Conservation (phyloP, 1,284 basidiomycete genomes). For the Chalciporus sp. region DNA sequence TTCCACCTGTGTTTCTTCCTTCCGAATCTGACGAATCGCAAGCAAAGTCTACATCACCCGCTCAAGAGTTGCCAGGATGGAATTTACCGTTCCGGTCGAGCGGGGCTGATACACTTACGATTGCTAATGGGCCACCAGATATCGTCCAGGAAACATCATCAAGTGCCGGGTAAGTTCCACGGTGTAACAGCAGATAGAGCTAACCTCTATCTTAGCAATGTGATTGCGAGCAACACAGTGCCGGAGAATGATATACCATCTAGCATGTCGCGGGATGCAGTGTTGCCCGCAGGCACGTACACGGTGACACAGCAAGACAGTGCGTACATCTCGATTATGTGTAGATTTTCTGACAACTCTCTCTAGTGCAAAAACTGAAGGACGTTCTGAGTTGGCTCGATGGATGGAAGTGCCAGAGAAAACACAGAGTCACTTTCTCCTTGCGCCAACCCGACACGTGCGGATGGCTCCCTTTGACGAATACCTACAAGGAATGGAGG, state of each 20-base stretch:
- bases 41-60: constrained; percentile 40
- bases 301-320: not conserved
- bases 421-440: not conserved
- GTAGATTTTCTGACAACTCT: not conserved
- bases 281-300: not conserved
- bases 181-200: too few relatives aligned
- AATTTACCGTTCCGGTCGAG: constrained; percentile 39
- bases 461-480: constrained; percentile 1
- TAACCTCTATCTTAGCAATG: not conserved
- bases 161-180: not conserved
- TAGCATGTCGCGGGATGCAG: not conserved
- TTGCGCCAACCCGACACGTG: constrained; percentile 5
- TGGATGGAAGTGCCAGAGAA: not conserved
- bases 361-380: not conserved
- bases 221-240: not conserved
- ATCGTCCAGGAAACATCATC: too few relatives aligned
- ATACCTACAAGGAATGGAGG: constrained; percentile 1
- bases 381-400: not conserved
- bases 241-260: not conserved
- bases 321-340: not conserved
- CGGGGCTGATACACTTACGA: too few relatives aligned
- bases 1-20: constrained; percentile 57
- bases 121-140: too few relatives aligned
- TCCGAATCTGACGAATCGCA: constrained; percentile 43
- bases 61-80: constrained; percentile 62